These are phyloP conservation scores for Panellus pusillus DNA, from an alignment of 768 basidiomycete species.

Conservation along the genomic window DNA sequence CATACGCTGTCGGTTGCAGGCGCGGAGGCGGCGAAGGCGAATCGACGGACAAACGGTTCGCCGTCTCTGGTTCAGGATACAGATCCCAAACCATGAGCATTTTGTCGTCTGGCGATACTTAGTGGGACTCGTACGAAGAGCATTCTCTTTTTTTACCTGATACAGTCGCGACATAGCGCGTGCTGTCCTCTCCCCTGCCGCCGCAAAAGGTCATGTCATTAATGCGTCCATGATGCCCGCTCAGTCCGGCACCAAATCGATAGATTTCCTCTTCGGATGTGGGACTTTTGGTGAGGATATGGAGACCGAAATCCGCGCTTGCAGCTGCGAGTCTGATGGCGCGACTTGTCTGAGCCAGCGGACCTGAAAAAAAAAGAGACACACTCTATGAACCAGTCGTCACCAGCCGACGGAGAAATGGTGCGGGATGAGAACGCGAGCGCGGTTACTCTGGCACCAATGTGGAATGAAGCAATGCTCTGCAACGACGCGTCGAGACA, in stretches of 20 bases:
- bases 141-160: constrained; percentile 49
- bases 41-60: constrained; percentile 32
- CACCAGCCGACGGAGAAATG: constrained; percentile 62
- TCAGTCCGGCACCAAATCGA: constrained; percentile 76
- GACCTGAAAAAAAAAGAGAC: constrained; percentile 2
- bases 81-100: constrained; percentile 89
- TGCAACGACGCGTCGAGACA: constrained; percentile 17
- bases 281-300: constrained; percentile 61
- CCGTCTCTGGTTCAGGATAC: constrained; percentile 51
- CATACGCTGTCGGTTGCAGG: constrained; percentile 76
- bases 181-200: constrained; percentile 64
- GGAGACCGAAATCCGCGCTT: constrained; percentile 66
- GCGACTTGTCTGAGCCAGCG: constrained; percentile 1
- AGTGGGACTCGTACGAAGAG: constrained; percentile 6
- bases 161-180: constrained; percentile 77
- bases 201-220: constrained; percentile 83
- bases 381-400: constrained; percentile 77
- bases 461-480: constrained; percentile 67
- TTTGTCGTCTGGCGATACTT: constrained; percentile 59
- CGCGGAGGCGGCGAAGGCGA: constrained; percentile 39
- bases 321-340: constrained; percentile 63
- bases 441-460: constrained; percentile 70
- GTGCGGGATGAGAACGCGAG: constrained; percentile 77
- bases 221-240: constrained; percentile 77
- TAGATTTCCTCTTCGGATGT: constrained; percentile 53